A percentile compares a stretch with the other conserved stretches of the same genome.
These are phyloP conservation scores for Suillus americanus DNA, from an alignment of 768 basidiomycete genomes.

Conservation along the genomic window DNA sequence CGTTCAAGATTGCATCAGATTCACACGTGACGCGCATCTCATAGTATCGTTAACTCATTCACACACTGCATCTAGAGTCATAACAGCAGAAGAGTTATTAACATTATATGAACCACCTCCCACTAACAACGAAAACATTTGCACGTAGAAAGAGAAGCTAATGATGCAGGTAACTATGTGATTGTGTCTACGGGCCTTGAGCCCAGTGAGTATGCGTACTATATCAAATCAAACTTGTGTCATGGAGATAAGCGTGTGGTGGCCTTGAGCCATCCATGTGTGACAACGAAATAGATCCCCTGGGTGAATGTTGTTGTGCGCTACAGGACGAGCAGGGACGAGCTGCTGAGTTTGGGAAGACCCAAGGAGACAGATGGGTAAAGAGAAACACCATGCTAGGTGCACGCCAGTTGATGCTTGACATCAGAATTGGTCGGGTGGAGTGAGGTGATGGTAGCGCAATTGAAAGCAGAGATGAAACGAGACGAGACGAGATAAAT, in stretches of 20 bases:
- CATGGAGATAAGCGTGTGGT: constrained; percentile 9
- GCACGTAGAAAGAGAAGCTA: constrained; percentile 15
- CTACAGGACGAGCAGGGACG: constrained; percentile 6
- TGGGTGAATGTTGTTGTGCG: constrained; percentile 11
- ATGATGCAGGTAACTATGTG: constrained; percentile 20
- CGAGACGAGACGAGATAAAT: constrained; percentile 4
- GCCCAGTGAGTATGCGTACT: constrained; percentile 31
- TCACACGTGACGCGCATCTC: constrained; percentile 11
- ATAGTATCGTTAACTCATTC: neutral
- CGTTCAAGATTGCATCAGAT: constrained; percentile 16
- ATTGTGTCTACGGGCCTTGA: constrained; percentile 33
- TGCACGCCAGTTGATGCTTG: constrained; percentile 24
- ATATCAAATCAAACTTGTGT: constrained; percentile 10
- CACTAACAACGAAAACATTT: constrained; percentile 13
- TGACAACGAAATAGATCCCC: constrained; percentile 16
- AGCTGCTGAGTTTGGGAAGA: constrained; percentile 1
- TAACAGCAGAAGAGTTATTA: constrained; percentile 15
- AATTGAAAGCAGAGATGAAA: constrained; percentile 11
- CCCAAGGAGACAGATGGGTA: constrained; percentile 8
- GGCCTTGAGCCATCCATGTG: constrained; percentile 31
- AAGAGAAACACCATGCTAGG: constrained; percentile 5
- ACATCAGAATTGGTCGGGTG: constrained; percentile 17
- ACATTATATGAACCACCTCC: constrained; percentile 22
- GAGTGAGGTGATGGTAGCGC: constrained; percentile 18
- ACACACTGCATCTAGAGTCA: neutral